Evolutionary conservation across 2,329 filamentous ascomycete species (phyloP), one percentile per base, ranked within the genome.

Genomic region (Bretziella fagacearum): DNA sequence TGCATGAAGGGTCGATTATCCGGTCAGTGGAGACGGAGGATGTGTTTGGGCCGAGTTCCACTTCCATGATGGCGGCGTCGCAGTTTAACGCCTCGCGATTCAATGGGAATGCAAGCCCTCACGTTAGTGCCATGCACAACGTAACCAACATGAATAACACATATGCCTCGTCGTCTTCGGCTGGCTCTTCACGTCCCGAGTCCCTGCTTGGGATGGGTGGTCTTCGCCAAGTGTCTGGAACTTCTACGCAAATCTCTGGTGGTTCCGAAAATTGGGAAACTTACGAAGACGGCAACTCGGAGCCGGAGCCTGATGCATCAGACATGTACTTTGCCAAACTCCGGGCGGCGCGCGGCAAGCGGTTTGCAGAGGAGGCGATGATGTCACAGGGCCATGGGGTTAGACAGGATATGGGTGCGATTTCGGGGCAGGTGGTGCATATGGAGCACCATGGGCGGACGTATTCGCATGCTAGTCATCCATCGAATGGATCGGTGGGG

Each of bases 201-300:
- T 50, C 48, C 5, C 10, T 50, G 17, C 39, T 50, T 27, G 25
- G 40, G 11, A 30, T 43, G n/a, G 48, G 37, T 11, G 47, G 32
- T 18, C 68, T 67, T 1, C 69, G 84, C 41, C 83, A 89, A 55
- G 78, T 81, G 13, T 65, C 63, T 3, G 56, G 53, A 43, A 42
- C 52, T 13, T 87, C 84, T n/a, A 84, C 81, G 1, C 71, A 70
- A 18, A 70, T 82, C 22, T 85, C 83, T 4, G 84, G 84, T 1
- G 22, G 22, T 20, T 93, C 84, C 3, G 89, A 96, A 63, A 96
- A 96, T 60, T 96, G 89, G 89, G 89, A 96, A 63, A 94, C 87
- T 7, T 96, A 91, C 56, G 87, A 91, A 55, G 84, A 93, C 59
- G 40, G 25, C 25, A 77, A 73, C 54, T 85, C 81, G 52, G 80